phyloP scores from a whole-genome alignment of 495 filamentous ascomycete genomes.

The Symbiotaphrina buchneri region DNA sequence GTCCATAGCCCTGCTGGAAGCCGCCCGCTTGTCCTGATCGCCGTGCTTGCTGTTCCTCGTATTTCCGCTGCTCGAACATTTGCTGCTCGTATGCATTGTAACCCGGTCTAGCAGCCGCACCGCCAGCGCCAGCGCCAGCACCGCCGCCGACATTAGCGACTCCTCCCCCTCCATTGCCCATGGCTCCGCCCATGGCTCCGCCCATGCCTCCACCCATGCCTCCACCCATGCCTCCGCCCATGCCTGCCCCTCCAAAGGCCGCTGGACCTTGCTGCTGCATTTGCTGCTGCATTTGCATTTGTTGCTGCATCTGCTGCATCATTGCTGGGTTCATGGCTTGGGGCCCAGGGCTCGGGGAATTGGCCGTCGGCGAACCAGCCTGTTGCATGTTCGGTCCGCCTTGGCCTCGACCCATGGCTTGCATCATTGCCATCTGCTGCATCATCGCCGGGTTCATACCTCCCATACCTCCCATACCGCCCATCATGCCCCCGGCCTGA shows the following conservation, averaged over 20 bases:
- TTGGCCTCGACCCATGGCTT: slow-evolving; percentile 6
- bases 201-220: slow-evolving; percentile 2
- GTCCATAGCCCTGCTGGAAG: slow-evolving; percentile 21
- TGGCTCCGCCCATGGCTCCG: slow-evolving; percentile 1
- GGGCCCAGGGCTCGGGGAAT: slow-evolving; percentile 17
- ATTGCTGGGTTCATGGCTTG: slow-evolving; percentile 35
- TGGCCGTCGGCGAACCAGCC: slow-evolving; percentile 8
- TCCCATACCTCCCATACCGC: slow-evolving; percentile 28
- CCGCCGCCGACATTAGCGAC: slow-evolving; percentile 3
- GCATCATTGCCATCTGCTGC: slow-evolving; percentile 7
- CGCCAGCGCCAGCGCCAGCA: slow-evolving; percentile 7
- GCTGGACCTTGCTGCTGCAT: slow-evolving; percentile 13
- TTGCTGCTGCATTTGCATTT: slow-evolving; percentile 29
- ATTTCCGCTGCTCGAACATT: slow-evolving; percentile 74
- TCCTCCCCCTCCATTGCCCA: not conserved
- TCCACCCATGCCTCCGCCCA: slow-evolving; percentile 6
- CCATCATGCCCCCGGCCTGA: slow-evolving; percentile 20
- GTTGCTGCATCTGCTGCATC: slow-evolving; percentile 68
- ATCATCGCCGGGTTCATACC: slow-evolving; percentile 37
- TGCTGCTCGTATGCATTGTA: slow-evolving; percentile 59
- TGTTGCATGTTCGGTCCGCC: slow-evolving; percentile 12
- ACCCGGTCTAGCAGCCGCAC: slow-evolving; percentile 21
- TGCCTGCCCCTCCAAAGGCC: slow-evolving; percentile 7
- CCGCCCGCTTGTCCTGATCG: slow-evolving; percentile 24
- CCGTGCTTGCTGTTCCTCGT: slow-evolving; percentile 47